A percentile compares a stretch with the other conserved stretches of the same genome.
Conservation (phyloP, 305 asterid species). For the Rubia tinctorum region DNA sequence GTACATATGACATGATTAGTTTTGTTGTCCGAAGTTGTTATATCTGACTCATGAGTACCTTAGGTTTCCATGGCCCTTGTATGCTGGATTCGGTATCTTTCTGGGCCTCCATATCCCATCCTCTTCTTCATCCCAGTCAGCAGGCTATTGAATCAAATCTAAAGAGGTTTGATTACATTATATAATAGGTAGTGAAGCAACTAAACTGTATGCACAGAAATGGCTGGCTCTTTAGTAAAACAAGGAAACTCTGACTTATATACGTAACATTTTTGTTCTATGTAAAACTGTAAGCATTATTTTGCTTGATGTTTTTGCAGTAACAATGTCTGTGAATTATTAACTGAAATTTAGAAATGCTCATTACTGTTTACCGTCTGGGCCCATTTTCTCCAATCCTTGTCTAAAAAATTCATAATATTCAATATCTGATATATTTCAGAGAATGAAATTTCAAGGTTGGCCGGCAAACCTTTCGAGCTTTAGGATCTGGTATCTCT, state of each 20-base stretch:
- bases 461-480: constrained; percentile 50
- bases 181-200: background rate
- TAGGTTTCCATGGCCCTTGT: constrained; percentile 88
- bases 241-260: background rate
- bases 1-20: background rate
- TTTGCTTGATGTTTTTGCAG: background rate
- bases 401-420: background rate
- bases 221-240: background rate
- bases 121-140: constrained; percentile 94
- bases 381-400: background rate
- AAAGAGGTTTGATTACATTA: background rate
- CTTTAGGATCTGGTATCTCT: constrained; percentile 92
- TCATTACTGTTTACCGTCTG: background rate
- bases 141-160: constrained; percentile 44
- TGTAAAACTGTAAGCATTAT: background rate
- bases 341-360: no score
- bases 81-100: constrained; percentile 82
- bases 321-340: background rate
- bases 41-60: constrained; percentile 37
- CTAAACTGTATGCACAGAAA: background rate
- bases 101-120: constrained; percentile 86
- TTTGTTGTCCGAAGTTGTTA: background rate
- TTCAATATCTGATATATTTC: background rate
- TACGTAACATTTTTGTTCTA: background rate
- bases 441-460: background rate